These are phyloP conservation scores for Kernera saxatilis DNA, from an alignment of 345 rosid species.

Conservation along the genomic window DNA sequence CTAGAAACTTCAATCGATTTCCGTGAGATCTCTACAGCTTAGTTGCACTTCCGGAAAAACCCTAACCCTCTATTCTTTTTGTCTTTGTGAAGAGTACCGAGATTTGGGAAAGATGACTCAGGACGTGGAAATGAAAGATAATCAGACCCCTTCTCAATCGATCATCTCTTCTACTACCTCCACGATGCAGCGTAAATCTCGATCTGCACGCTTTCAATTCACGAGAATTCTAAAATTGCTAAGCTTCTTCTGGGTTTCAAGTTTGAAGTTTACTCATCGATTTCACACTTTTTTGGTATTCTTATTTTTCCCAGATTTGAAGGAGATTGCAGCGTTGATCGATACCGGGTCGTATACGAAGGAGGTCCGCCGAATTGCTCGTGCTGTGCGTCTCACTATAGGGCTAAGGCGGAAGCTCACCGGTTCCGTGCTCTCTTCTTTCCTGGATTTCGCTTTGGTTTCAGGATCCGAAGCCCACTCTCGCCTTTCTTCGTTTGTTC, in stretches of 20 bases:
- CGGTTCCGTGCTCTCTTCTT: slow-evolving; percentile 41
- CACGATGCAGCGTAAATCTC: slow-evolving; percentile 41
- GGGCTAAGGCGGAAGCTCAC: slow-evolving; percentile 63
- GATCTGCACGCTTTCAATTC: background rate
- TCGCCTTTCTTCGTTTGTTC: slow-evolving; percentile 50
- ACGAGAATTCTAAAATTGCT: background rate
- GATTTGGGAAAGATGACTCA: slow-evolving; percentile 52
- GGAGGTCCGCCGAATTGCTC: slow-evolving; percentile 69
- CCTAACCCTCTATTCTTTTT: background rate
- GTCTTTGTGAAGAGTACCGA: background rate
- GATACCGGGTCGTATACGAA: slow-evolving; percentile 64
- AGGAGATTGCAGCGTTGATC: slow-evolving; percentile 63
- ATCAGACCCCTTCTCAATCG: slow-evolving; percentile 53
- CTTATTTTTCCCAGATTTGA: slow-evolving; percentile 43
- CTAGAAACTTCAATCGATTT: background rate
- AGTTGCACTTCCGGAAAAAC: background rate
- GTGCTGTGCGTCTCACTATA: slow-evolving; percentile 67
- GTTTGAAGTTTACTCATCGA: background rate
- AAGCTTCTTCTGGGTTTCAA: background rate
- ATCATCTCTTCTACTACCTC: slow-evolving; percentile 49
- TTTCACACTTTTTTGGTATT: background rate
- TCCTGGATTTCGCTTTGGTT: slow-evolving; percentile 53
- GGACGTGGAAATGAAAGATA: slow-evolving; percentile 84
- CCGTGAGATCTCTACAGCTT: background rate
- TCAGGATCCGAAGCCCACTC: slow-evolving; percentile 57